Conservation (phyloP, 805 yeast species). For the Metschnikowia chrysomelidarum region DNA sequence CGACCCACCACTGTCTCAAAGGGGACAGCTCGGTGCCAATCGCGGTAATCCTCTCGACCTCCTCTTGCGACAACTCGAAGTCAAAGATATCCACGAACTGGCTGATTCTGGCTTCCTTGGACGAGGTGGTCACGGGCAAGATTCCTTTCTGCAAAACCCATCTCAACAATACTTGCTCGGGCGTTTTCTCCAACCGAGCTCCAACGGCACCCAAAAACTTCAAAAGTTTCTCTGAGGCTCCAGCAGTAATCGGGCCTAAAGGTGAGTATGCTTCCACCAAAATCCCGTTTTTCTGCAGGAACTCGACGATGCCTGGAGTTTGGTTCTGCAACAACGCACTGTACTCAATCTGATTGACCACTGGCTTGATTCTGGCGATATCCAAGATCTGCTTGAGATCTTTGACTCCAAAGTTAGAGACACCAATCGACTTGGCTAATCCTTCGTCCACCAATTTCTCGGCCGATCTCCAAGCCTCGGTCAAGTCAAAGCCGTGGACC, state of each 20-base stretch:
- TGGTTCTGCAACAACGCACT: conserved; percentile 30
- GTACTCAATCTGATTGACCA: conserved; percentile 29
- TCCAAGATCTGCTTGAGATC: conserved; percentile 44
- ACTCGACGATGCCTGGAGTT: conserved; percentile 30
- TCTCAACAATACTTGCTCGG: conserved; percentile 43
- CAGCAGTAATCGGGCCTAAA: conserved; percentile 23
- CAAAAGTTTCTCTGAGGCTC: conserved; percentile 18
- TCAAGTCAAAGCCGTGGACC: conserved; percentile 34
- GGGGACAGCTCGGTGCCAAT: conserved; percentile 12
- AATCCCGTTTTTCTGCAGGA: conserved; percentile 23
- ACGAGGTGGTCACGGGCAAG: conserved; percentile 46
- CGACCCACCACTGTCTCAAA: conserved; percentile 25
- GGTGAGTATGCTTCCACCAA: conserved; percentile 25
- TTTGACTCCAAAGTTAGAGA: conserved; percentile 53
- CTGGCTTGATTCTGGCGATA: conserved; percentile 19
- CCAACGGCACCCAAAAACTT: conserved; percentile 27
- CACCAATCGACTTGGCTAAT: conserved; percentile 54
- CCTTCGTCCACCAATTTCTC: conserved; percentile 51
- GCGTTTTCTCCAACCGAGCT: conserved; percentile 35
- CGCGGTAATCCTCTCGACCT: conserved; percentile 27
- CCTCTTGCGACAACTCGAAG: conserved; percentile 52
- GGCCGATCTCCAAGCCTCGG: conserved; percentile 48
- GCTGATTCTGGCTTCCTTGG: conserved; percentile 38
- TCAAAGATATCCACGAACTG: conserved; percentile 43
- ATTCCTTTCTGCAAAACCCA: conserved; percentile 42